phyloP scores from a whole-genome alignment of 441 rosid species.

The Mallotus japonicus region DNA sequence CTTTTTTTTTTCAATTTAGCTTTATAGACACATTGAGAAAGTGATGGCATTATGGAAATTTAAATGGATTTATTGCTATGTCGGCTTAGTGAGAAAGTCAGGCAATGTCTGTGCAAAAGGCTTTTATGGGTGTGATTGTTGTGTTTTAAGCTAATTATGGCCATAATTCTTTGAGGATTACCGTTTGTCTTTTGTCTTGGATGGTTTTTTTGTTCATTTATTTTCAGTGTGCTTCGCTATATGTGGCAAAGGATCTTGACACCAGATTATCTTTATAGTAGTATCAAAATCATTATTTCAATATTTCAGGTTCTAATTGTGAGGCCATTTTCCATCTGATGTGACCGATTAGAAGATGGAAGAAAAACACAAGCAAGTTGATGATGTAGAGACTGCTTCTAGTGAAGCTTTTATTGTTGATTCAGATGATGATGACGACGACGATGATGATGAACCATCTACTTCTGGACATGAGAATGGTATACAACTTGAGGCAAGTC shows the following conservation, averaged over 20 bases:
- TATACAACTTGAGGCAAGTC: conserved; percentile 57
- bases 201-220: not conserved
- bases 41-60: not conserved
- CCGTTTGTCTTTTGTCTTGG: not conserved
- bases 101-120: too few relatives aligned
- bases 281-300: conserved; percentile 13
- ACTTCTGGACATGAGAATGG: conserved; percentile 56
- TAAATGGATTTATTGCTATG: not conserved
- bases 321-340: not conserved
- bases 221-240: not conserved
- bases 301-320: conserved; percentile 17
- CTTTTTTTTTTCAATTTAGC: not conserved
- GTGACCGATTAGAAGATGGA: conserved; percentile 37
- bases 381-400: conserved; percentile 49
- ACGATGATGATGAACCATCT: conserved; percentile 56
- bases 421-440: conserved; percentile 73
- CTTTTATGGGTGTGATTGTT: too few relatives aligned
- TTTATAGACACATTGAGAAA: conserved; percentile 5
- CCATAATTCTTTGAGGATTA: too few relatives aligned
- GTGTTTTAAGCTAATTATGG: too few relatives aligned
- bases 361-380: conserved; percentile 44
- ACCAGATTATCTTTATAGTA: not conserved
- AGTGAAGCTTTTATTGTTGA: conserved; percentile 49
- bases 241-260: not conserved
- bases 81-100: too few relatives aligned